These are phyloP conservation scores for Acanthamoeba culbertsoni DNA, from an alignment of 208 protist genomes.

Conservation along the genomic window DNA sequence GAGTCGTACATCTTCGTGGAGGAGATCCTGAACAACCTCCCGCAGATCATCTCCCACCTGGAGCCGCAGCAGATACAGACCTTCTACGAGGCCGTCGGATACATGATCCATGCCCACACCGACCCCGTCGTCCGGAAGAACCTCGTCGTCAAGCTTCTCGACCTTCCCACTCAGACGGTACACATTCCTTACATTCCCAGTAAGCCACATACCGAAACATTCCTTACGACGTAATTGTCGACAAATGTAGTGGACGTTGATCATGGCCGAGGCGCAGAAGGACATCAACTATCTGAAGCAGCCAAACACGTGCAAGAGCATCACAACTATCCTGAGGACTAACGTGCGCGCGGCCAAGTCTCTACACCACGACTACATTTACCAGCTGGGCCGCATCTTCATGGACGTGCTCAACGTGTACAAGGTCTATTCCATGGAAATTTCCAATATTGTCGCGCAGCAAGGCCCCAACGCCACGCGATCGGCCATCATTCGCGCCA, in stretches of 20 bases:
- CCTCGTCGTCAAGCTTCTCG: conserved; percentile 91
- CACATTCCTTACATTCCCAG: not conserved
- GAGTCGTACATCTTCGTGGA: conserved; percentile 91
- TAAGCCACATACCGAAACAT: not conserved
- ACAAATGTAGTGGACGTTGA: conserved; percentile 87
- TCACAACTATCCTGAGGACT: conserved; percentile 93
- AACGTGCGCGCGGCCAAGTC: conserved; percentile 92
- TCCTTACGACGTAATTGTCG: conserved; percentile 49
- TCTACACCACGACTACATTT: conserved; percentile 90
- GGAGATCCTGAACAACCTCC: conserved; percentile 90
- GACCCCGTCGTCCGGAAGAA: conserved; percentile 76
- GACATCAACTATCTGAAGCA: conserved; percentile 82
- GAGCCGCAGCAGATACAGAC: conserved; percentile 91
- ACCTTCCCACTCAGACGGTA: conserved; percentile 14
- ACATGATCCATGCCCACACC: conserved; percentile 88
- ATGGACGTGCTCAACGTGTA: conserved; percentile 95
- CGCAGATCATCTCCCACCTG: conserved; percentile 91
- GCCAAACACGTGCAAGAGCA: conserved; percentile 80
- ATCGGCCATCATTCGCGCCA: conserved; percentile 71
- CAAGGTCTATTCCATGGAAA: conserved; percentile 87
- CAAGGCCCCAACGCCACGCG: conserved; percentile 26
- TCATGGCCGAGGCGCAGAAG: conserved; percentile 80
- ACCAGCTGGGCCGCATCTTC: conserved; percentile 92
- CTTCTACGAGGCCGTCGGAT: conserved; percentile 96
- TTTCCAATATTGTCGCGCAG: conserved; percentile 77